Evolutionary conservation across 2,329 filamentous ascomycete genomes (phyloP).

Genomic region (Trichoderma semiorbis): DNA sequence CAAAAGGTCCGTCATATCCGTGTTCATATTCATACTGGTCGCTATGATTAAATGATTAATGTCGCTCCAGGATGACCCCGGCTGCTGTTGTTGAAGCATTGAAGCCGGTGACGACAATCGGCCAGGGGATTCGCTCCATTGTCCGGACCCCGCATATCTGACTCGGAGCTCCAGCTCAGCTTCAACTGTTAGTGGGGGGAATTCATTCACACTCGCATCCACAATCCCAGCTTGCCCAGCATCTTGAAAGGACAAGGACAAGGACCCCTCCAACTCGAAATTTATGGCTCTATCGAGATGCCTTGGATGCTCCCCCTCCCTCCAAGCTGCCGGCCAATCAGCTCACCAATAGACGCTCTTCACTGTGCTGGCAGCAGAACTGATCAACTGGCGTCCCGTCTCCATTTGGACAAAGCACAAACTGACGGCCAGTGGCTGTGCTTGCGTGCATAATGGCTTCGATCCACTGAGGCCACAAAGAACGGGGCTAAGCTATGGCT

Average conservation of each 20-base stretch:
- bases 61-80: neutral
- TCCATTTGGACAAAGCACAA: neutral
- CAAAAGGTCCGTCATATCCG: neutral
- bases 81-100: neutral
- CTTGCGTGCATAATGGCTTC: neutral
- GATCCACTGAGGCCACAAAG: slow-evolving; percentile 14
- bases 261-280: neutral
- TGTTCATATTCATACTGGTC: neutral
- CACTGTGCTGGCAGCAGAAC: neutral
- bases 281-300: neutral
- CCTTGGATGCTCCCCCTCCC: neutral
- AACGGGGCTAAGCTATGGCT: slow-evolving; percentile 4
- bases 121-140: neutral
- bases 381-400: neutral
- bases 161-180: neutral
- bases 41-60: neutral
- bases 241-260: neutral
- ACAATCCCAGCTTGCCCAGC: neutral
- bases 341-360: neutral
- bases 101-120: neutral
- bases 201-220: neutral
- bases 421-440: slow-evolving; percentile 13
- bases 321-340: neutral
- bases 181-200: neutral
- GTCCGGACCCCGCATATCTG: neutral